Evolutionary conservation across 352 stramenopile species (phyloP), one percentile per base, ranked within the genome.

Genomic region (Globisporangium spinosum): DNA sequence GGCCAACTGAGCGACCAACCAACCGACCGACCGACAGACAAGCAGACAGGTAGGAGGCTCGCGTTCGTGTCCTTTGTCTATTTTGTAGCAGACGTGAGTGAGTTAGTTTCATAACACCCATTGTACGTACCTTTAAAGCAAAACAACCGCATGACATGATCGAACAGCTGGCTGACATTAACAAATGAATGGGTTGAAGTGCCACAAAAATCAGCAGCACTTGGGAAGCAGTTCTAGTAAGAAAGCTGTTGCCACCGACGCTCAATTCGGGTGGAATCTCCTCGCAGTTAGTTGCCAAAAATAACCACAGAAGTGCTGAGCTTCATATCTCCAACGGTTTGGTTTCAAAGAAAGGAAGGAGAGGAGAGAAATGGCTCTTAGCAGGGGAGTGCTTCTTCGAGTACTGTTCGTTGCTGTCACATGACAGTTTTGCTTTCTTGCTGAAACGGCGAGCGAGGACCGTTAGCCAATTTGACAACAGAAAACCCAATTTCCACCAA

Each of bases 21-120:
- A 8, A 15, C 9, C 12, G 49, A n/a, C 45, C 7, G 15, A 15
- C n/a, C 2, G 47, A 23, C 51, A 60, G 47, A 38, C 62, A 23
- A 34, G 45, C 45, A 60, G 34, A 15, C 45, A 32, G 29, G 59
- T 38, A 38, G 32, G 32, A 62, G 45, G 15, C 2, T 32, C 17
- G 38, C 12, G 38, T 51, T 8, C 58, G 58, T 62, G 49, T 60
- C 59, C 45, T 58, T 56, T 69, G 58, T 65, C 64, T 55, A 61
- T 65, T 65, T 70, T 60, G 65, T 59, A 65, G 65, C 45, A 65
- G 54, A 60, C 12, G 40, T 58, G 60, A 53, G 43, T 65, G 27
- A 40, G 60, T 65, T 23, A 56, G 49, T 27, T 56, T 27, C 38
- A 65, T 38, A 35, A 58, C 59, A 45, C 20, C 60, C 60, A 57